Percentiles rank a stretch among this genome's conserved stretches.
These are phyloP conservation scores for Otatea glauca DNA, from an alignment of 176 grass and related monocot genomes.

Conservation along the genomic window DNA sequence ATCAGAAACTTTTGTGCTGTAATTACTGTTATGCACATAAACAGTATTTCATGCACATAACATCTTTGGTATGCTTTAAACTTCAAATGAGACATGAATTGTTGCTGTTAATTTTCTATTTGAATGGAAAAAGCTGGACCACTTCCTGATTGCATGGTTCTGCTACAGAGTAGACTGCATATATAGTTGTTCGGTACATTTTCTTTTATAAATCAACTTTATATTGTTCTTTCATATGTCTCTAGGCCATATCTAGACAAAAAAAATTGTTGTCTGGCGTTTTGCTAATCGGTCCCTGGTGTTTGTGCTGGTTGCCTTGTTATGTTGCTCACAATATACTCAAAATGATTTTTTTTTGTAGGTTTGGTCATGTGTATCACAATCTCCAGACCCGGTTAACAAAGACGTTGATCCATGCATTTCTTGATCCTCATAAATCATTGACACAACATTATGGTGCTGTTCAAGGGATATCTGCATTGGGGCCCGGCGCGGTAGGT, in stretches of 20 bases:
- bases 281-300: background rate
- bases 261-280: background rate
- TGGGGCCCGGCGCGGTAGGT: constrained; percentile 70
- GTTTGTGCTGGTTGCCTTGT: background rate
- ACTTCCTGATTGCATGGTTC: background rate
- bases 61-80: background rate
- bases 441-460: constrained; percentile 97
- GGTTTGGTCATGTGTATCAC: constrained; percentile 89
- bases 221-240: background rate
- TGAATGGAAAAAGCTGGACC: constrained; percentile 4
- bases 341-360: constrained; percentile 27
- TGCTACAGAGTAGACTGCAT: background rate
- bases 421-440: constrained; percentile 89
- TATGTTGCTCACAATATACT: constrained; percentile 22
- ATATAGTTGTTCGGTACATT: background rate
- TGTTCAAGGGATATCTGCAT: constrained; percentile 86
- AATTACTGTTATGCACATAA: too few relatives aligned
- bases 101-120: background rate
- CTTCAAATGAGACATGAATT: background rate
- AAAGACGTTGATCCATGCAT: constrained; percentile 76
- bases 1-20: too few relatives aligned
- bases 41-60: too few relatives aligned
- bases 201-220: background rate
- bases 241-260: background rate
- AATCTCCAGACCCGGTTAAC: constrained; percentile 80